Conservation (phyloP, 331 rosid genomes). For the Quercus lobata region DNA sequence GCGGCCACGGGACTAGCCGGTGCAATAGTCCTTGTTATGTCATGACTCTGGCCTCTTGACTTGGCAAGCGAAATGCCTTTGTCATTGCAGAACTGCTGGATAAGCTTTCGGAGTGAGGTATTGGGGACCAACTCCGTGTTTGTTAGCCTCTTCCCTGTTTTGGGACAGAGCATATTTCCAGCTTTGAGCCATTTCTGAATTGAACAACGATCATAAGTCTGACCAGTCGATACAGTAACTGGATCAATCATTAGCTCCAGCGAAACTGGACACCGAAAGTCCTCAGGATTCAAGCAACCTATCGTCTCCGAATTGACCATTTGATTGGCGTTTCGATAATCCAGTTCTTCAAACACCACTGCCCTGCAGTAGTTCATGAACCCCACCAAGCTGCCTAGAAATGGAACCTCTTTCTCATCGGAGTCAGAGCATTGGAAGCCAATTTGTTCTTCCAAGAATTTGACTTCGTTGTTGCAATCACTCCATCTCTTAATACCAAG, state of each 20-base stretch:
- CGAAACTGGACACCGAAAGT: slow-evolving; percentile 81
- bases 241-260: slow-evolving; percentile 80
- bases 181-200: slow-evolving; percentile 73
- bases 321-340: slow-evolving; percentile 7
- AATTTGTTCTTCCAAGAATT: slow-evolving; percentile 56
- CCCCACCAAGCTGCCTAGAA: slow-evolving; percentile 53
- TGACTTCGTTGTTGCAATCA: slow-evolving; percentile 54
- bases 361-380: slow-evolving; percentile 59
- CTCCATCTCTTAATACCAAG: slow-evolving; percentile 50
- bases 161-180: slow-evolving; percentile 67
- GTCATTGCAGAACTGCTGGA: slow-evolving; percentile 43
- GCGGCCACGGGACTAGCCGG: slow-evolving; percentile 45
- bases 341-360: slow-evolving; percentile 49
- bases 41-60: slow-evolving; percentile 11
- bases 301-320: slow-evolving; percentile 26
- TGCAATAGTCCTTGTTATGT: slow-evolving; percentile 24
- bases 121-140: slow-evolving; percentile 59
- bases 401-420: slow-evolving; percentile 31
- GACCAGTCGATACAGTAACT: slow-evolving; percentile 82
- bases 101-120: slow-evolving; percentile 39
- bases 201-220: slow-evolving; percentile 70
- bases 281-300: slow-evolving; percentile 46
- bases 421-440: slow-evolving; percentile 14
- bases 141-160: slow-evolving; percentile 65
- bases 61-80: slow-evolving; percentile 31